phyloP scores from a whole-genome alignment of 495 filamentous ascomycete species.

The Letharia columbiana region DNA sequence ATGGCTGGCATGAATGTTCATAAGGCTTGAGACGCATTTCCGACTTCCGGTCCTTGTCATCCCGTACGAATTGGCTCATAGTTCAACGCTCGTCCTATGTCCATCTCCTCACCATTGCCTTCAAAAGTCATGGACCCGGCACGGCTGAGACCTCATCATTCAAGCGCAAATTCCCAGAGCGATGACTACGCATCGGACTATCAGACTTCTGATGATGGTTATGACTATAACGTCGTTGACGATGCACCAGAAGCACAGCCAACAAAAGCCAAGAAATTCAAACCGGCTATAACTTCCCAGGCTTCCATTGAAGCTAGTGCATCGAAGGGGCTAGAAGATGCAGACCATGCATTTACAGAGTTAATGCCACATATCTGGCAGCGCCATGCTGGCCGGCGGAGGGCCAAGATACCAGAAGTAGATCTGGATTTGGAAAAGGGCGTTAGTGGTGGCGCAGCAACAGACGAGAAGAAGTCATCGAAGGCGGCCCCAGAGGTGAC shows the following conservation, averaged over 20 bases:
- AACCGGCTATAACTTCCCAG: background rate
- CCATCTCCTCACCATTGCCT: slow-evolving; percentile 1
- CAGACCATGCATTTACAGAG: slow-evolving; percentile 5
- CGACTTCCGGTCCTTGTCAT: background rate
- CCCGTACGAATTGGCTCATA: background rate
- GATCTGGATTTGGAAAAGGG: slow-evolving; percentile 5
- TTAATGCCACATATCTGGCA: slow-evolving; percentile 6
- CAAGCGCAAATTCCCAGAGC: slow-evolving; percentile 8
- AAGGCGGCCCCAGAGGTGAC: background rate
- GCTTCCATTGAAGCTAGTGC: background rate
- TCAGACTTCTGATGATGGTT: slow-evolving; percentile 11
- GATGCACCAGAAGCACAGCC: slow-evolving; percentile 6
- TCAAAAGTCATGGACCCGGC: slow-evolving; percentile 2
- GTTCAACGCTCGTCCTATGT: background rate
- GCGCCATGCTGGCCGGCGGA: slow-evolving; percentile 6
- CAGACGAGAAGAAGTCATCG: background rate
- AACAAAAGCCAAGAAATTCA: background rate
- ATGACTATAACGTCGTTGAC: slow-evolving; percentile 9
- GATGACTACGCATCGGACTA: slow-evolving; percentile 1
- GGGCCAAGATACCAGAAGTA: slow-evolving; percentile 7
- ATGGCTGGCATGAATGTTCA: background rate
- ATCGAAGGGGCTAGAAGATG: background rate
- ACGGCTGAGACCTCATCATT: slow-evolving; percentile 4
- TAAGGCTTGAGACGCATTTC: background rate
- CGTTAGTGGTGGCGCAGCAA: background rate